Base-by-base conservation (phyloP, 345 rosid genomes). In the Populus davidiana region DNA sequence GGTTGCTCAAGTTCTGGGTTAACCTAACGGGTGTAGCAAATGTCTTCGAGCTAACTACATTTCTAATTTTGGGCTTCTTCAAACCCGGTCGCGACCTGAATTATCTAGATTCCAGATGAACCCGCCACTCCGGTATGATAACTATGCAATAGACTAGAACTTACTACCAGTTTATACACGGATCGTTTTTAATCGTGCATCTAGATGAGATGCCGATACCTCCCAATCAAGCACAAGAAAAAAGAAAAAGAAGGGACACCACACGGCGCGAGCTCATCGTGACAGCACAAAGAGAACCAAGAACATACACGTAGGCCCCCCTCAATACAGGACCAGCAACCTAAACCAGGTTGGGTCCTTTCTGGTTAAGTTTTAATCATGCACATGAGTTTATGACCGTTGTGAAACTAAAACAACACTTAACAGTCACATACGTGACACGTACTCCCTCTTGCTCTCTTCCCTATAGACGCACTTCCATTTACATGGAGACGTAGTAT, bases 341-440 rank as follows among this genome's bases (percentile, higher is more conserved):
- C 72, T 20, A 64, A 69, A 61, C 78, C 67, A 61, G 65, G 74
- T 54, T 77, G 76, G 75, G 79, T 72, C 69, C 56, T 21, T 6
- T 8, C 44, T 52, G 69, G 78, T 74, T 65, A 66, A 73, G 69
- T 70, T 65, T 14, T 71, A 79, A 80, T 63, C 73, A 25, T 50
- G 14, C 41, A 35, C 75, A 5, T 70, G 81, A 65, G 86, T 83
- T 83, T 78, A 76, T 44, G 83, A 81, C 86, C 88, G 85, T 83
- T 81, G 78, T 33, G 9, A 65, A 6, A 29, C 36, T 5, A 2
- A 63, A 52, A 6, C 5, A 2, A 20, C 25, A 59, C 67, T 31
- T 25, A 71, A 69, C 69, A 36, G 72, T 41, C 76, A 43, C 17
- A 54, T 47, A 33, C 20, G 64, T 36, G 52, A 54, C 67, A 13